These are phyloP conservation scores for Phycomyces blakesleeanus DNA, from an alignment of 192 early-diverging fungal genomes.

Conservation along the genomic window DNA sequence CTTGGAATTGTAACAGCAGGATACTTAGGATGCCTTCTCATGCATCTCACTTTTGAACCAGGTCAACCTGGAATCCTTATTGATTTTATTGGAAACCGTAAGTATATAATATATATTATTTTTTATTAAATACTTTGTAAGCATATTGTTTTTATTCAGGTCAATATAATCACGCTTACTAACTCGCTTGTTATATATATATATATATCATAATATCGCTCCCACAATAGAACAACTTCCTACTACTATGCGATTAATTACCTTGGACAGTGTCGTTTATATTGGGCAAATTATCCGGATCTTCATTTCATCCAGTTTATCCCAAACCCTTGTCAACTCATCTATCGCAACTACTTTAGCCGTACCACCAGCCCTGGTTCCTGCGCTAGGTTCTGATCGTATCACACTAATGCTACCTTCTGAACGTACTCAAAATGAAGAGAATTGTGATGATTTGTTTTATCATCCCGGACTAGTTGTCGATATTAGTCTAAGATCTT, in stretches of 20 bases:
- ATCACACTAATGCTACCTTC: constrained; percentile 17
- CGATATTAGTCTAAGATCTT: constrained; percentile 22
- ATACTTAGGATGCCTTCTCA: constrained; percentile 17
- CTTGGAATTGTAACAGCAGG: constrained; percentile 19
- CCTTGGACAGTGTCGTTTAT: constrained; percentile 24
- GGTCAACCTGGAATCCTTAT: constrained; percentile 27
- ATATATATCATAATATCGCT: too few species aligned
- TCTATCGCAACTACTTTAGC: background rate
- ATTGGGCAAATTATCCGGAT: constrained; percentile 28
- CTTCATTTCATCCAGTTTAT: constrained; percentile 24
- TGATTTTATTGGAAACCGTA: constrained; percentile 35
- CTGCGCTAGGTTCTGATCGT: constrained; percentile 15
- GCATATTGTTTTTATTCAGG: too few species aligned
- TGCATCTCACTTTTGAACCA: constrained; percentile 18
- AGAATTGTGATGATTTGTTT: constrained; percentile 16
- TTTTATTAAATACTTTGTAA: constrained; percentile 1
- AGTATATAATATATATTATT: constrained; percentile 1
- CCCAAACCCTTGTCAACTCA: constrained; percentile 11
- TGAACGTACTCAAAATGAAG: background rate
- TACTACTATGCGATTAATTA: constrained; percentile 12
- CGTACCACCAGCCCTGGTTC: constrained; percentile 11
- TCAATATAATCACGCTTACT: too few species aligned
- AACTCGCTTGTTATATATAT: too few species aligned
- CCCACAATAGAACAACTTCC: constrained; percentile 17
- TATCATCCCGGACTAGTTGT: constrained; percentile 26